Percentiles rank a stretch among this genome's conserved stretches.
phyloP scores from a whole-genome alignment of 1,284 basidiomycete species.

The Trametes hirsuta region DNA sequence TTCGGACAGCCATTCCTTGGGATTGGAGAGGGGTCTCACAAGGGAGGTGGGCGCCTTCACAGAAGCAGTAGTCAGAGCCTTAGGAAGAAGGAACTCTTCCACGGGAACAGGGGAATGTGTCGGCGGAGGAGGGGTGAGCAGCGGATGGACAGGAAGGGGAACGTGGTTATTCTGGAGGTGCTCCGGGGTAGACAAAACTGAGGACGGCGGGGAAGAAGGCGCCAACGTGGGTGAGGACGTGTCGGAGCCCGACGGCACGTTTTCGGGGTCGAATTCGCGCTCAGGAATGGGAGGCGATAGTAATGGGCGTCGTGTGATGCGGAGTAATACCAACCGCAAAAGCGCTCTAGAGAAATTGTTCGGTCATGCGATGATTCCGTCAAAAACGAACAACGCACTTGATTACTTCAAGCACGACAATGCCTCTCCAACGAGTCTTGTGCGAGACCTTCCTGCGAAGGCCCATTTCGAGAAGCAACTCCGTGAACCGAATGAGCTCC shows the following conservation, averaged over 20 bases:
- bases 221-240: slow-evolving; percentile 59
- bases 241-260: slow-evolving; percentile 58
- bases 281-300: slow-evolving; percentile 80
- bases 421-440: slow-evolving; percentile 68
- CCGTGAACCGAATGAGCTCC: slow-evolving; percentile 75
- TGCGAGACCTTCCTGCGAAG: slow-evolving; percentile 67
- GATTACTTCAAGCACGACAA: slow-evolving; percentile 74
- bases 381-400: slow-evolving; percentile 61
- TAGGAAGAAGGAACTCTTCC: slow-evolving; percentile 79
- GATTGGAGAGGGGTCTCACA: slow-evolving; percentile 58
- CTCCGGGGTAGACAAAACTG: slow-evolving; percentile 64
- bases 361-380: background rate
- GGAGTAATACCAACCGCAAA: slow-evolving; percentile 72
- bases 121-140: slow-evolving; percentile 57
- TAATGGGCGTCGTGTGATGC: slow-evolving; percentile 74
- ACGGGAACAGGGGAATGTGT: slow-evolving; percentile 55
- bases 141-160: slow-evolving; percentile 60
- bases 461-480: slow-evolving; percentile 89
- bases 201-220: slow-evolving; percentile 53
- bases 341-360: slow-evolving; percentile 55
- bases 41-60: slow-evolving; percentile 71
- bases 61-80: slow-evolving; percentile 70
- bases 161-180: slow-evolving; percentile 79
- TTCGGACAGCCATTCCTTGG: slow-evolving; percentile 75
- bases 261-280: slow-evolving; percentile 80